Evolutionary conservation across 805 yeast genomes (phyloP), one percentile per base, ranked within the genome.

Genomic region (Kodamaea lidongshanica): DNA sequence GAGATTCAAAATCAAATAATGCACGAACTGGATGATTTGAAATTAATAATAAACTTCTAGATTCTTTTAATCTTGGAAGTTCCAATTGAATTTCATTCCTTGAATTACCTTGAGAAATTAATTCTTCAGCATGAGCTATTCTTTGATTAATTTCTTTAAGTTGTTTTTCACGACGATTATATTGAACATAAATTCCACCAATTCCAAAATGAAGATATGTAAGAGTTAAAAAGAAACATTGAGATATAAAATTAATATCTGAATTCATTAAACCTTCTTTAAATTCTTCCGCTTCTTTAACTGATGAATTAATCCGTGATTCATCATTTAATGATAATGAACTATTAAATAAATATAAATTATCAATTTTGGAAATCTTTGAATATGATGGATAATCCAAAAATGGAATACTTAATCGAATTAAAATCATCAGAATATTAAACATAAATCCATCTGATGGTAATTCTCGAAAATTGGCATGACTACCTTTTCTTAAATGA

Each of bases 131-230:
- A n/a, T n/a, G n/a, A n/a, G n/a, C n/a, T 15, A 77, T 54, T 37
- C 71, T 64, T 39, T 71, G 72, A 10, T 70, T 61, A 19, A 65
- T 42, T 38, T 74, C 74, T 26, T 69, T 67, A 26, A 71, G 56
- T 35, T 66, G 61, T 17, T 65, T 62, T 38, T 65, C 65, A 18
- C 78, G 46, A 35, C 79, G 73, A 25, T 72, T 76, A 37, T 75
- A 73, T 26, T 52, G 53, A 63, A 65, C 25, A 74, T 67, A 34
- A 0, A 81, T 58, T 28, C 96, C 97, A 14, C 94, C 94, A 23
- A 85, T 61, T 24, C 97, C 98, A 57, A 82, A 92, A 42, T 89
- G 88, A 28, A 85, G 56, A 51, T 80, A 87, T 0, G 94, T 77
- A 30, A 81, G 63, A 5, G 88, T 75, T 33, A 92, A 52, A 47